These are phyloP conservation scores for Neocucurbitaria cava DNA, from an alignment of 2,329 filamentous ascomycete genomes.

Conservation along the genomic window DNA sequence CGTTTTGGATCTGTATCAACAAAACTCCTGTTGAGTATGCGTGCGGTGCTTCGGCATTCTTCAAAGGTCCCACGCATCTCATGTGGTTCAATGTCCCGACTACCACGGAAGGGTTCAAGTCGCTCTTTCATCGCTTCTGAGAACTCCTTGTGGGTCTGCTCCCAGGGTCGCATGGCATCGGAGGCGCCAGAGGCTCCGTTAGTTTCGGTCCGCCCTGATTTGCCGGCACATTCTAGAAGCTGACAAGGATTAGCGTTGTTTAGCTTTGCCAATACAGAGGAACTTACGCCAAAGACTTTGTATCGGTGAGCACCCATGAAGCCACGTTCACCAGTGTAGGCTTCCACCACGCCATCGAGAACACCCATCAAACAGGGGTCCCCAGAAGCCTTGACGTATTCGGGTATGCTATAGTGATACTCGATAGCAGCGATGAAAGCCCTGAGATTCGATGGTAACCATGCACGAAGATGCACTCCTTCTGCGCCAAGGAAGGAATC, in stretches of 20 bases:
- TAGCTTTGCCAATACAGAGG: too few relatives aligned
- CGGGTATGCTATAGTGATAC: conserved; percentile 61
- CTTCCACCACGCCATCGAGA: conserved; percentile 62
- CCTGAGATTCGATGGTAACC: conserved; percentile 61
- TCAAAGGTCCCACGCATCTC: conserved; percentile 63
- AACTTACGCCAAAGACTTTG: conserved; percentile 62
- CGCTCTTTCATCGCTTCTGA: conserved; percentile 63
- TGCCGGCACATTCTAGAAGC: conserved; percentile 60
- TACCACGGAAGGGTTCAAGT: conserved; percentile 58
- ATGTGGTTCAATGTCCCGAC: conserved; percentile 58
- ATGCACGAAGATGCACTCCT: conserved; percentile 61
- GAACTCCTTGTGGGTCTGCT: conserved; percentile 47
- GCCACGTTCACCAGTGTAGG: conserved; percentile 62
- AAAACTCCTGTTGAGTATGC: conserved; percentile 54
- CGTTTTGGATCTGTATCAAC: conserved; percentile 57
- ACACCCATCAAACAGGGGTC: conserved; percentile 61
- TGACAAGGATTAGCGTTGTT: not conserved
- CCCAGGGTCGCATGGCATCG: conserved; percentile 30
- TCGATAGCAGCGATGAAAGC: conserved; percentile 64
- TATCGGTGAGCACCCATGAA: conserved; percentile 66
- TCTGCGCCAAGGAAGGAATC: conserved; percentile 61
- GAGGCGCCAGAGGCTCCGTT: conserved; percentile 32
- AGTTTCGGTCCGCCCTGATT: conserved; percentile 58
- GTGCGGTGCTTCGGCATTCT: conserved; percentile 60
- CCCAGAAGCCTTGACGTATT: conserved; percentile 60